phyloP scores from a whole-genome alignment of 1,284 basidiomycete genomes.

The Irpex sp. region DNA sequence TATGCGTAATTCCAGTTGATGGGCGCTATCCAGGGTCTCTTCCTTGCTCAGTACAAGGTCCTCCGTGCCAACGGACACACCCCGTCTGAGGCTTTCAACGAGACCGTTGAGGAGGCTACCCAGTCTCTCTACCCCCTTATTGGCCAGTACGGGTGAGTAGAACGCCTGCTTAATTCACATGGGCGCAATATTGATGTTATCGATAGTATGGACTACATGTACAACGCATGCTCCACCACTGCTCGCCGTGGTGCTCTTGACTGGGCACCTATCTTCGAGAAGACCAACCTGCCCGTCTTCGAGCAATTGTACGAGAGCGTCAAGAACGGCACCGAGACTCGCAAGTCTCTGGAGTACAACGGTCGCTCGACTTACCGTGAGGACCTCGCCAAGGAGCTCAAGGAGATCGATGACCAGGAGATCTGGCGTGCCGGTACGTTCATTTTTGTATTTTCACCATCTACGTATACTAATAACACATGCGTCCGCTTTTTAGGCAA shows the following conservation, averaged over 20 bases:
- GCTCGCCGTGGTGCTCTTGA: slow-evolving; percentile 98
- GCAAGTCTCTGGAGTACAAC: slow-evolving; percentile 97
- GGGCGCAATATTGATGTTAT: slow-evolving; percentile 7
- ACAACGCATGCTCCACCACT: slow-evolving; percentile 97
- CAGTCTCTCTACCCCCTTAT: slow-evolving; percentile 98
- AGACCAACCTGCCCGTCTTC: slow-evolving; percentile 91
- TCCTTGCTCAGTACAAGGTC: slow-evolving; percentile 99
- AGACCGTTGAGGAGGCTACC: slow-evolving; percentile 99
- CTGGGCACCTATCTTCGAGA: slow-evolving; percentile 99
- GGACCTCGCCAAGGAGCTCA: slow-evolving; percentile 92
- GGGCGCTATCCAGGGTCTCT: slow-evolving; percentile 99
- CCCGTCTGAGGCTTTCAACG: slow-evolving; percentile 99
- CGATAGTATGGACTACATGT: slow-evolving; percentile 98
- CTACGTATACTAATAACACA: slow-evolving; percentile 46
- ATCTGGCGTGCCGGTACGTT: slow-evolving; percentile 91
- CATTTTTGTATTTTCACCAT: slow-evolving; percentile 56
- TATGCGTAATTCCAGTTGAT: slow-evolving; percentile 64
- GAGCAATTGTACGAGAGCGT: slow-evolving; percentile 95
- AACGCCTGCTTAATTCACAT: background rate
- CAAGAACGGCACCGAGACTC: slow-evolving; percentile 92
- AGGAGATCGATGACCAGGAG: slow-evolving; percentile 95
- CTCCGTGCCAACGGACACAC: slow-evolving; percentile 98
- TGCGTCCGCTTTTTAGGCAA: slow-evolving; percentile 4
- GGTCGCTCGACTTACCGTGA: slow-evolving; percentile 89
- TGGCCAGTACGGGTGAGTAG: slow-evolving; percentile 81